phyloP scores from a whole-genome alignment of 1,139 yeast species.

The Kodamaea plutei region DNA sequence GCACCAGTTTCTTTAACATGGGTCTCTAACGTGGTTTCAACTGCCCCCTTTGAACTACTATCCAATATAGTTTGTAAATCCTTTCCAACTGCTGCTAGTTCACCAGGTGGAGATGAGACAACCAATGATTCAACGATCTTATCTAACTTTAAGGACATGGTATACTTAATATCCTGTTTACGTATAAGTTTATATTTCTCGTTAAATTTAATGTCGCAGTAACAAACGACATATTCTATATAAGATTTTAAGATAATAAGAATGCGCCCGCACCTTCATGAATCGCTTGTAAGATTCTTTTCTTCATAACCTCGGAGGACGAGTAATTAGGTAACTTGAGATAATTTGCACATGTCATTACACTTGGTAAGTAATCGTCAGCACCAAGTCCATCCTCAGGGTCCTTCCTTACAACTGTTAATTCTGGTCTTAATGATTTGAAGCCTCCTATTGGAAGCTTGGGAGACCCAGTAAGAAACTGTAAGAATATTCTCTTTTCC shows the following conservation, averaged over 20 bases:
- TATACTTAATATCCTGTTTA: constrained; percentile 1
- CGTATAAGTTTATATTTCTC: not conserved
- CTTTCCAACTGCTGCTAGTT: constrained; percentile 27
- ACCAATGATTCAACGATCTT: constrained; percentile 33
- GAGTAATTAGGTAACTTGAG: constrained; percentile 84
- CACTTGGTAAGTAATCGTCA: constrained; percentile 93
- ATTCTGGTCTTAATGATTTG: constrained; percentile 71
- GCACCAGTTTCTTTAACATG: constrained; percentile 28
- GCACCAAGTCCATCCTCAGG: constrained; percentile 62
- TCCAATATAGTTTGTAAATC: constrained; percentile 24
- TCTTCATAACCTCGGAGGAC: constrained; percentile 52
- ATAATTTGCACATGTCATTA: constrained; percentile 97
- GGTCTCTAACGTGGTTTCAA: constrained; percentile 28
- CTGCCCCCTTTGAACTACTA: constrained; percentile 16
- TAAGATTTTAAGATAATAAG: constrained; percentile 56
- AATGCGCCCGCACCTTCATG: constrained; percentile 89
- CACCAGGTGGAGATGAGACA: constrained; percentile 40
- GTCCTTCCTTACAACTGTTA: constrained; percentile 82
- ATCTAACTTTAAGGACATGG: constrained; percentile 17
- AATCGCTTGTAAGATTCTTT: constrained; percentile 64
- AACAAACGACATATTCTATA: not conserved
- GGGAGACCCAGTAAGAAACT: constrained; percentile 92
- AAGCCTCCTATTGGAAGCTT: constrained; percentile 93
- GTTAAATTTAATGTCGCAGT: not conserved
- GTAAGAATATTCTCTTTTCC: constrained; percentile 72